These are phyloP conservation scores for Pseudogymnoascus destructans DNA, from an alignment of 2,329 filamentous ascomycete genomes.

Conservation along the genomic window DNA sequence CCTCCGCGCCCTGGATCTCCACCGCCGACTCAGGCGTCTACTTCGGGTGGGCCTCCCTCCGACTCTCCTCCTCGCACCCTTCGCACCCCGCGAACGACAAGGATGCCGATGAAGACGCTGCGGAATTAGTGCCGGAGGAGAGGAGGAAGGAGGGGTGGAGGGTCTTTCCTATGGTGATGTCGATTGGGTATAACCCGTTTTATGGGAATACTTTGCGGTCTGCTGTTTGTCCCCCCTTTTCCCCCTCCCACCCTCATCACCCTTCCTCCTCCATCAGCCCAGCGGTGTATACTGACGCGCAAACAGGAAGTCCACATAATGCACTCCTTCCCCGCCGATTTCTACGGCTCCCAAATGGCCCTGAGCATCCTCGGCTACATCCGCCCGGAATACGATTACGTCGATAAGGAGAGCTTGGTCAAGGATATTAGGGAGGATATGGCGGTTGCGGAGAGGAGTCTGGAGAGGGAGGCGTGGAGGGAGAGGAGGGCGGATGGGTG, in stretches of 20 bases:
- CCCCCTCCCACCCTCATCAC: not conserved
- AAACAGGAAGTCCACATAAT: conserved; percentile 69
- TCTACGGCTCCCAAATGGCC: conserved; percentile 72
- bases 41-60: conserved; percentile 78
- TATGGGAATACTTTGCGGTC: conserved; percentile 83
- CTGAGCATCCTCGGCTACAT: conserved; percentile 78
- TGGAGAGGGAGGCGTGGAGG: conserved; percentile 51
- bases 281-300: not conserved
- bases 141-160: conserved; percentile 20
- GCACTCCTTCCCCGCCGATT: conserved; percentile 62
- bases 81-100: conserved; percentile 12
- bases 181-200: conserved; percentile 92
- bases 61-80: conserved; percentile 38
- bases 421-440: conserved; percentile 85
- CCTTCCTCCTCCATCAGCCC: not conserved
- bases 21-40: conserved; percentile 70
- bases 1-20: conserved; percentile 48
- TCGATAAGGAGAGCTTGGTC: conserved; percentile 67
- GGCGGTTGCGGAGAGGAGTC: conserved; percentile 61
- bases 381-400: conserved; percentile 79
- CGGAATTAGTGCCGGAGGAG: conserved; percentile 3
- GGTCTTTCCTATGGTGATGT: conserved; percentile 81
- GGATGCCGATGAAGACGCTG: conserved; percentile 12
- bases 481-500: conserved; percentile 10
- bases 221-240: conserved; percentile 37